Evolutionary conservation across 139 green algal species (phyloP), one percentile per base, ranked within the genome.

Genomic region (Picochlorum sp.): DNA sequence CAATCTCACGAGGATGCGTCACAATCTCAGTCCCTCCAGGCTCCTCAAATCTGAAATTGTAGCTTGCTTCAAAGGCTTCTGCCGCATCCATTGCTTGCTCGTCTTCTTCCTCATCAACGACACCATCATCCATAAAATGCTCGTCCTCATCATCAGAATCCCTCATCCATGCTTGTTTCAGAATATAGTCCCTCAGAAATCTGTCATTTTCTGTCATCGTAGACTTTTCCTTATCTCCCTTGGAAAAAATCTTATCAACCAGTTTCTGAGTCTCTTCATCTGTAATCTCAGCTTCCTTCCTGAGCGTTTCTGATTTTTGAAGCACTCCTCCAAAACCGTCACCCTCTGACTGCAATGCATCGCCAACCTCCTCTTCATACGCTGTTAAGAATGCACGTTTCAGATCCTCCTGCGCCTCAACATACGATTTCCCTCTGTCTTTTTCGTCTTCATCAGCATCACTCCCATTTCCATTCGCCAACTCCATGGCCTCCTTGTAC

Each of bases 41-140:
- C 75, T 98, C 89, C 84, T 80, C 79, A 37, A 76, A 95, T 64
- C 92, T 77, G 80, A 97, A 97, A 78, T 98, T 98, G 69, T 94
- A 97, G 4, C 52, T 46, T 4, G 78, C 74, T 76, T 98, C 92
- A 70, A 91, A 98, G 8, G 66, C 34, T 37, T 97, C 91, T 20
- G 81, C 80, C 66, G 80, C 13, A 24, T 93, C 74, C 32, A 94
- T 24, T 57, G 83, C 82, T 49, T 81, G 61, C 61, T 92, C 86
- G 64, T 96, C 89, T 58, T 95, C 87, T 9, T 94, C 80, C 15
- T 84, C 74, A 16, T 89, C 74, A 18, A 72, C 34, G 4, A 37
- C 61, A 21, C 52, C 63, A 13, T 74, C 73, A 10, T 63, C 46
- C 16, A n/a, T 15, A 21, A 32, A 65, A 0, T 68, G 54, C 11